Base-by-base conservation (phyloP, 1,139 yeast species). In the Suhomyces guaymorum region DNA sequence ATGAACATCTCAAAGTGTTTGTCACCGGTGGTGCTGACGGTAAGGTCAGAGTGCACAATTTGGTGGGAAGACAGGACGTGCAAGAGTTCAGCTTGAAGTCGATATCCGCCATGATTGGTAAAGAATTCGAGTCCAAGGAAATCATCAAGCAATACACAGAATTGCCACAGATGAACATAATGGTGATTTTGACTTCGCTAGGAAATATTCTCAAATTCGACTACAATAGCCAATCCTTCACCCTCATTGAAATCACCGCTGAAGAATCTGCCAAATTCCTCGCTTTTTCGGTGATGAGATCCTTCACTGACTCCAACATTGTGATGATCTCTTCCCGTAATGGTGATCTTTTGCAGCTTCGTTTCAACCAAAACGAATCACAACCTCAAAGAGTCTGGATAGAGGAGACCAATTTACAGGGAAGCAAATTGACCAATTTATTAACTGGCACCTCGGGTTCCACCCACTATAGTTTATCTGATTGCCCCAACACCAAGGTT, bases 11-110 rank as follows among this genome's bases (percentile, higher is more conserved):
- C 28, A 53, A 64, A 21, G 50, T 80, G 8, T 78, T 82, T 15
- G 88, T 79, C 1, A 82, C 90, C 11, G 90, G 95, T 27, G 97
- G 97, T 24, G 92, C 95, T 30, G 97, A 89, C 57, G 97, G 97
- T 1, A 73, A 86, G 45, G 61, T 89, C 2, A 67, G 86, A 38
- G 44, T 84, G 5, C 79, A 81, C 49, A 83, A 82, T 50, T 54
- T 84, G 17, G 19, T 46, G 51, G 33, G 46, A 47, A 50, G 61
- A 43, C 22, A 28, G 2, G 26, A 27, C 4, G 39, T 56, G 44
- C 40, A 35, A 11, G 39, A 35, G 24, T 41, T 32, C 19, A 13
- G 33, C 6, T 30, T 43, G 15, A 25, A 31, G 5, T 13, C 15
- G 4, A 38, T 77, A 12, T 42, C 65, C 1, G 35, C 47, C 0